Evolutionary conservation across 495 filamentous ascomycete species (phyloP).

Genomic region (Coniosporium apollinis): DNA sequence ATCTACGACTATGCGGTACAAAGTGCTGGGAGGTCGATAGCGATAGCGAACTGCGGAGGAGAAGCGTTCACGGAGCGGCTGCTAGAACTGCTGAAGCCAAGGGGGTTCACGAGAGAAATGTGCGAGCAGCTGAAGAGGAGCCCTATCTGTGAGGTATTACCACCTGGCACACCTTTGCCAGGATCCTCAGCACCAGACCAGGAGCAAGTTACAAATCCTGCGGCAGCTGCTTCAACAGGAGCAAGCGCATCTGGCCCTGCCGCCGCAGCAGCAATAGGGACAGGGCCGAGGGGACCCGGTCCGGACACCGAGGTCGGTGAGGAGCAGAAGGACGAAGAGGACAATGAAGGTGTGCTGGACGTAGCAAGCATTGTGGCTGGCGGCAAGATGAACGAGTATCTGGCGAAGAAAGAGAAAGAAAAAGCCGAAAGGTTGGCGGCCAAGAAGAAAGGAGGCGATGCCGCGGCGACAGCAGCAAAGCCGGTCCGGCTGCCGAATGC

Average conservation of each 20-base stretch:
- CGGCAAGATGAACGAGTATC: conserved; percentile 80
- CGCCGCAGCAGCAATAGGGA: conserved; percentile 20
- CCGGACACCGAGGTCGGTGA: conserved; percentile 33
- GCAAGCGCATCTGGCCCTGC: conserved; percentile 24
- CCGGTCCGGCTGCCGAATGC: conserved; percentile 58
- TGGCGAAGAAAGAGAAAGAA: conserved; percentile 81
- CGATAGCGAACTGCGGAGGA: conserved; percentile 59
- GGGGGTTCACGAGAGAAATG: conserved; percentile 69
- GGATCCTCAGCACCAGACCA: conserved; percentile 29
- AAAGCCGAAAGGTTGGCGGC: conserved; percentile 56
- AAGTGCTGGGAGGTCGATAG: conserved; percentile 39
- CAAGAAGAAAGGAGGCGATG: conserved; percentile 34
- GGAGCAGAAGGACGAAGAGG: conserved; percentile 32
- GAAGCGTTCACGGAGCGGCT: conserved; percentile 76
- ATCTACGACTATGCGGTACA: conserved; percentile 61
- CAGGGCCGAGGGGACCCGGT: conserved; percentile 34
- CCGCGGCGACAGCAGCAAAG: conserved; percentile 31
- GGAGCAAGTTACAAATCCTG: conserved; percentile 42
- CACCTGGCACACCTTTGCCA: conserved; percentile 43
- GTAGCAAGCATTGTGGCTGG: conserved; percentile 85
- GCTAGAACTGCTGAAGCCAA: conserved; percentile 44
- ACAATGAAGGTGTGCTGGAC: conserved; percentile 75
- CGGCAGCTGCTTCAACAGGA: conserved; percentile 37
- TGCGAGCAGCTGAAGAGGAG: conserved; percentile 90
- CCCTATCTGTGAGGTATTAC: conserved; percentile 73